Evolutionary conservation across 225 moss, liverwort and hornwort genomes (phyloP), one percentile per base, ranked within the genome.

Genomic region (Lunularia cruciata): DNA sequence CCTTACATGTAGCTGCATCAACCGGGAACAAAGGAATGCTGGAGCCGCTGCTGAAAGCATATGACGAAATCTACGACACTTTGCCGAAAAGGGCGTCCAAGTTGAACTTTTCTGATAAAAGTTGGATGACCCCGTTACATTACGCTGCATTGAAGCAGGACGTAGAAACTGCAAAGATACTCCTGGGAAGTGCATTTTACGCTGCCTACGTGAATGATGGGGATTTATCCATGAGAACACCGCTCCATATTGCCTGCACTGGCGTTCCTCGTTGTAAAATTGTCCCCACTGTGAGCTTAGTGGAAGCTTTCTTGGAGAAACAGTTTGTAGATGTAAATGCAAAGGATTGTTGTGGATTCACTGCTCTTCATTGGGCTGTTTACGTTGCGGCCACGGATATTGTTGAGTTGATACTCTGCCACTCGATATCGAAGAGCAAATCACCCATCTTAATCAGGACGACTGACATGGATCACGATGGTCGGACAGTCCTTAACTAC

Each of bases 351-450:
- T 70, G 69, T 26, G 30, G 33, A 19, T 63, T 40, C 53, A 76
- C 77, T 35, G 20, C 73, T 8, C 68, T 78, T 13, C 78, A 78
- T 27, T 66, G 60, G 67, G 78, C 78, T 5, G 58, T 59, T 4
- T 34, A 25, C 18, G 5, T 19, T 0, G 39, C 40, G 28, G 52
- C 65, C 0, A 43, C 51, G 0, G 68, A 61, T 22, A 68, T 63
- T 35, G 68, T 78, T 6, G 67, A 54, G 2, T 18, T 63, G 30
- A 31, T 73, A 6, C 31, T 68, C 3, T n/a, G 31, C 40, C 15
- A 51, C 30, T 32, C 38, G 1, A 13, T 8, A 7, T 12, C n/a
- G 46, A 23, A 30, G 43, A 40, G 34, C 20, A n/a, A n/a, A n/a
- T n/a, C n/a, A n/a, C n/a, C n/a, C n/a, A n/a, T n/a, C n/a, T n/a